Conservation (phyloP, 2,329 filamentous ascomycete genomes). For the Didymella pinodella region DNA sequence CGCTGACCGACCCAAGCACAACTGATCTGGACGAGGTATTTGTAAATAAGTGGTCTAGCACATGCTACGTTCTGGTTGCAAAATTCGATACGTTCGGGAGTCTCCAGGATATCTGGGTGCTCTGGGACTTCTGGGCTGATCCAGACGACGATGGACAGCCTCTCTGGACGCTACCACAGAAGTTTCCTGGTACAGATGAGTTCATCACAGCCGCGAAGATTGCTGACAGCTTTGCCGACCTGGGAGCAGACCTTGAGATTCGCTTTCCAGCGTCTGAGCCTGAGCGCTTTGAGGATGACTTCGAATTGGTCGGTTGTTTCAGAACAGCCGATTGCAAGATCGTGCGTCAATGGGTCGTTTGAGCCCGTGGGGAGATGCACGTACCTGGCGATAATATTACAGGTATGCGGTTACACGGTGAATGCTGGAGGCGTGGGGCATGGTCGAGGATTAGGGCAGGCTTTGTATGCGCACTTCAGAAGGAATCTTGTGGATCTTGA, state of each 20-base stretch:
- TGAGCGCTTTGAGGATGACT: not conserved
- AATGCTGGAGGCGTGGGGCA: not conserved
- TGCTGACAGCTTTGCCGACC: not conserved
- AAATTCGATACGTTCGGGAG: not conserved
- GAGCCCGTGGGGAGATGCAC: not conserved
- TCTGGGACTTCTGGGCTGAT: not conserved
- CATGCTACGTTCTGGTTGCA: not conserved
- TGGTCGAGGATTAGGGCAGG: too few relatives aligned
- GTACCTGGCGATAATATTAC: not conserved
- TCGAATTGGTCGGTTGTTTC: not conserved
- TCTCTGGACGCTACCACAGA: not conserved
- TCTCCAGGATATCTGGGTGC: not conserved
- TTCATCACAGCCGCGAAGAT: not conserved
- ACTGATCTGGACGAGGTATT: not conserved
- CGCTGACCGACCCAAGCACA: not conserved
- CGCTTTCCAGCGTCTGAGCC: not conserved
- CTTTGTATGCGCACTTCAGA: not conserved
- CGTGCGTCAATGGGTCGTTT: not conserved
- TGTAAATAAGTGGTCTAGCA: not conserved
- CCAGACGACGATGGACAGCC: not conserved
- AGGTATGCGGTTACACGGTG: not conserved
- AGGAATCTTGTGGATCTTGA: not conserved
- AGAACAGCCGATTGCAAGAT: not conserved
- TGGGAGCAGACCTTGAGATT: not conserved
- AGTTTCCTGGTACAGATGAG: not conserved